Conservation (phyloP, 495 filamentous ascomycete genomes). For the Choiromyces venosus region DNA sequence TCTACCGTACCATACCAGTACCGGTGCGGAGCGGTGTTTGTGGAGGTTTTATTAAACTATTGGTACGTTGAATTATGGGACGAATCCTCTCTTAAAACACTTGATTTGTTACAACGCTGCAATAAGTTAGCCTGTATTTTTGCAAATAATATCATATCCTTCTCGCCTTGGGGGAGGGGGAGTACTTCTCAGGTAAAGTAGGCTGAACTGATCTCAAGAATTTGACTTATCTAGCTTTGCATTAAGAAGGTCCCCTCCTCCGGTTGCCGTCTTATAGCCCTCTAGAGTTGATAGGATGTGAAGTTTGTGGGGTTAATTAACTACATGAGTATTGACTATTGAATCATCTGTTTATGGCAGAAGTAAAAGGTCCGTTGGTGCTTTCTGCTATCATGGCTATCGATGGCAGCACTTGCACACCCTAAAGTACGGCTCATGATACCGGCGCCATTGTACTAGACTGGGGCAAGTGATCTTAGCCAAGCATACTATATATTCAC, state of each 20-base stretch:
- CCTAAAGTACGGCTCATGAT: neutral
- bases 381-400: neutral
- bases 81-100: neutral
- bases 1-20: neutral
- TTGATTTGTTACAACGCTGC: neutral
- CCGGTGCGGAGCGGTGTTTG: too few relatives aligned
- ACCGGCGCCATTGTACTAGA: too few relatives aligned
- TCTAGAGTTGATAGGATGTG: neutral
- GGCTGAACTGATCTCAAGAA: neutral
- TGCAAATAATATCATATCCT: neutral
- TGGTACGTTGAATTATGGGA: neutral
- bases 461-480: too few relatives aligned
- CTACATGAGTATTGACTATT: neutral
- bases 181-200: neutral
- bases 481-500: too few relatives aligned
- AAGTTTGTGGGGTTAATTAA: neutral
- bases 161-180: neutral
- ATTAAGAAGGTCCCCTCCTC: neutral
- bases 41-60: too few relatives aligned
- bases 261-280: too few relatives aligned
- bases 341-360: neutral
- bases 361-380: neutral
- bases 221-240: neutral
- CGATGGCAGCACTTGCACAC: neutral
- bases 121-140: neutral